These are phyloP conservation scores for Termitomyces sp. DNA, from an alignment of 768 basidiomycete species.

Conservation along the genomic window DNA sequence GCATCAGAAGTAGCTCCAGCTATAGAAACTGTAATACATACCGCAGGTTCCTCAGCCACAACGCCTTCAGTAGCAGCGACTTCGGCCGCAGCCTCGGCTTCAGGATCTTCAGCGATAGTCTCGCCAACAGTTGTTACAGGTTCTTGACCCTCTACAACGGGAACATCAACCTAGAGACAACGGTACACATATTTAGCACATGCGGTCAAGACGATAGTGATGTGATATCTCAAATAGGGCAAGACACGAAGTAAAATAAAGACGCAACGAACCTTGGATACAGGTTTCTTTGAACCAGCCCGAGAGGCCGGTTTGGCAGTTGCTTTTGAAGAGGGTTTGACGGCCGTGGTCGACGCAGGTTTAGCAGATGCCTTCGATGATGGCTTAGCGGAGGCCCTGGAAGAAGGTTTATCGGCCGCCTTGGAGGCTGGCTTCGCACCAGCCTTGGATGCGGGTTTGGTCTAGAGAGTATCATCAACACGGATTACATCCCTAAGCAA, in stretches of 20 bases:
- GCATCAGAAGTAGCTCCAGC: neutral
- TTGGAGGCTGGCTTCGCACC: constrained; percentile 31
- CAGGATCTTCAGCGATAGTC: constrained; percentile 55
- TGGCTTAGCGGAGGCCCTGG: constrained; percentile 35
- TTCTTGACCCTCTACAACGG: constrained; percentile 33
- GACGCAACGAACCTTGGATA: constrained; percentile 46
- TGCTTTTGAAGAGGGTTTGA: constrained; percentile 38
- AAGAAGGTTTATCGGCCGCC: constrained; percentile 27
- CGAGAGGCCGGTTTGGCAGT: constrained; percentile 52
- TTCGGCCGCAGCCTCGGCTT: constrained; percentile 31
- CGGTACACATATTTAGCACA: neutral
- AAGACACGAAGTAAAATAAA: neutral
- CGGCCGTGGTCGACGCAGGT: constrained; percentile 35
- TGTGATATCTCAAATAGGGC: neutral
- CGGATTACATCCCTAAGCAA: constrained; percentile 6
- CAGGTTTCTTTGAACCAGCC: constrained; percentile 58
- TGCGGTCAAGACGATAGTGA: neutral
- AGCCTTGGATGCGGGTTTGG: constrained; percentile 36
- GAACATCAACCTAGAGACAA: constrained; percentile 13
- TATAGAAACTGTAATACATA: neutral
- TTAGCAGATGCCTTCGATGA: constrained; percentile 39
- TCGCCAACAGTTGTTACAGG: constrained; percentile 30
- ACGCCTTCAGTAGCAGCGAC: neutral
- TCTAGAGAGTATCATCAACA: constrained; percentile 19
- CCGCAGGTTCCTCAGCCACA: neutral